Conservation (phyloP, 805 yeast species). For the Wickerhamiella australiensis region DNA sequence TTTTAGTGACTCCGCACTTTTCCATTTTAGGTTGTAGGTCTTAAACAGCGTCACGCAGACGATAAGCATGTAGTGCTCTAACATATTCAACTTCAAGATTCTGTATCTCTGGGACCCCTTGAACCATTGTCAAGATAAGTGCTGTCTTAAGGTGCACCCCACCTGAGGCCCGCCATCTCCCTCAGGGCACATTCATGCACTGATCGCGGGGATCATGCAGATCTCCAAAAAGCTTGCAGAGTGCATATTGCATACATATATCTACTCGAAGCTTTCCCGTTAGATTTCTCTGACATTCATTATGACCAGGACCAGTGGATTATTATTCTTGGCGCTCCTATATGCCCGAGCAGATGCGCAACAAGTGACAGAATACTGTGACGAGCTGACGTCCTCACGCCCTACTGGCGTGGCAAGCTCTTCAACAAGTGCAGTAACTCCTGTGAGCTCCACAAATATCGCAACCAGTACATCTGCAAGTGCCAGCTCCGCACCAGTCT, state of each 20-base stretch:
- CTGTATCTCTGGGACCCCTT: no score
- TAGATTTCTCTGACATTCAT: neutral
- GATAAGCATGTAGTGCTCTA: no score
- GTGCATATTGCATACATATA: neutral
- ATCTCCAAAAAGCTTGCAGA: neutral
- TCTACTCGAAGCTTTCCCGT: neutral
- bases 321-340: neutral
- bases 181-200: neutral
- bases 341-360: neutral
- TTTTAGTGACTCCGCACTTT: no score
- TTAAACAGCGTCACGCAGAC: no score
- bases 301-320: neutral
- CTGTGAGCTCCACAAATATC: no score
- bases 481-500: neutral
- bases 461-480: no score
- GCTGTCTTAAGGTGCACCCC: neutral
- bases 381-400: neutral
- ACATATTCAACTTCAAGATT: no score
- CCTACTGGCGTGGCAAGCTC: conserved; percentile 1
- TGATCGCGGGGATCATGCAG: neutral
- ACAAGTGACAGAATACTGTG: neutral
- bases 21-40: no score
- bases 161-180: neutral
- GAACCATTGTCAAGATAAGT: no score
- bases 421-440: no score